phyloP scores from a whole-genome alignment of 176 grass and related monocot genomes.

The Carex kokanica region DNA sequence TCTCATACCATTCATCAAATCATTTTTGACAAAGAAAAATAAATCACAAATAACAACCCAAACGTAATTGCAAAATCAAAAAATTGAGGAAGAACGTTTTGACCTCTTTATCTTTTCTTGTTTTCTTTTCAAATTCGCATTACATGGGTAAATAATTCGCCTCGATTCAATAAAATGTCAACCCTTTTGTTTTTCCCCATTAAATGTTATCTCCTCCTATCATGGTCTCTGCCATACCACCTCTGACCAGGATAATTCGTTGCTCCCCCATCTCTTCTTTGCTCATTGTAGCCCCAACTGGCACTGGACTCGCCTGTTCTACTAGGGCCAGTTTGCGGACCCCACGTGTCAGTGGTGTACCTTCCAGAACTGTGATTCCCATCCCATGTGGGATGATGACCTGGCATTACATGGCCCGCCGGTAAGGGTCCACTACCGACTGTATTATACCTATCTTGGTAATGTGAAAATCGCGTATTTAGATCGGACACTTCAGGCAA shows the following conservation, averaged over 20 bases:
- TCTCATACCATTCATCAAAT: not conserved
- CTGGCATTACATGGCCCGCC: constrained; percentile 15
- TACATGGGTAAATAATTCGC: not conserved
- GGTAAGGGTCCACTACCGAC: constrained; percentile 2
- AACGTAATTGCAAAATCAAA: not conserved
- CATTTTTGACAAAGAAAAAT: not conserved
- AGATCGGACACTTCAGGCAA: constrained; percentile 9
- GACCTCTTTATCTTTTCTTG: not conserved
- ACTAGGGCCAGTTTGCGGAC: not conserved
- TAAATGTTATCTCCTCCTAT: not conserved
- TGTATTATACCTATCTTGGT: constrained; percentile 24
- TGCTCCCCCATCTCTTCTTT: not conserved
- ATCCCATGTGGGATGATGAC: constrained; percentile 1
- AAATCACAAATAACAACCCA: not conserved
- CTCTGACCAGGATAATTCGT: not conserved
- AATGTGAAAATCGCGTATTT: constrained; percentile 9
- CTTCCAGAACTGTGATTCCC: not conserved
- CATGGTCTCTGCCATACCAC: constrained; percentile 14
- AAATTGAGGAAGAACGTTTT: not conserved
- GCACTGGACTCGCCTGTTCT: constrained; percentile 32
- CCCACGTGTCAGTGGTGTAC: constrained; percentile 25
- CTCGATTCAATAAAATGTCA: not conserved
- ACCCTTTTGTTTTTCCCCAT: not conserved
- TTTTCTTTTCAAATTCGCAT: not conserved
- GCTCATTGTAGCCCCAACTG: constrained; percentile 24